phyloP scores from a whole-genome alignment of 2,329 filamentous ascomycete species.

The Penicillium sp. region DNA sequence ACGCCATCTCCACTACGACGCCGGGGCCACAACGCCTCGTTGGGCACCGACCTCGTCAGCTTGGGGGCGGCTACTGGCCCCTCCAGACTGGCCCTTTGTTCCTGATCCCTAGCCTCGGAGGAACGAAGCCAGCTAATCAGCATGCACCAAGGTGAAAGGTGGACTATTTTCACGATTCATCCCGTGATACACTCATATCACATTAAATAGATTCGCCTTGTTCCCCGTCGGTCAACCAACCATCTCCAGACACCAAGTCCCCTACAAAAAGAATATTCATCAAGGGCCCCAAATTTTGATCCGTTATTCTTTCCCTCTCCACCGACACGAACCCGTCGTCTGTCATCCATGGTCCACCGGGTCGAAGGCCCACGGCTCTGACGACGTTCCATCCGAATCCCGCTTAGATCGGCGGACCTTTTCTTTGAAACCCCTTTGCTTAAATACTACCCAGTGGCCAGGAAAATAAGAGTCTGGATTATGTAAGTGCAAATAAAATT shows the following conservation, averaged over 20 bases:
- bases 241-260: background rate
- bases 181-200: background rate
- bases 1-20: constrained; percentile 1
- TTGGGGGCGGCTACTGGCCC: constrained; percentile 1
- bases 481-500: background rate
- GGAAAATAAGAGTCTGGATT: background rate
- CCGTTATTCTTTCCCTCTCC: background rate
- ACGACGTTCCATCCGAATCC: constrained; percentile 8
- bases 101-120: background rate
- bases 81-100: constrained; percentile 1
- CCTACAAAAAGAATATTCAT: background rate
- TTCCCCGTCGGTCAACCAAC: background rate
- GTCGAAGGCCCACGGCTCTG: constrained; percentile 9
- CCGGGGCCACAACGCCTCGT: constrained; percentile 5
- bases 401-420: constrained; percentile 11
- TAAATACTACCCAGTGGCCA: background rate
- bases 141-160: background rate
- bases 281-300: background rate
- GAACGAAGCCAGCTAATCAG: background rate
- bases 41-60: constrained; percentile 13
- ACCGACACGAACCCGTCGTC: constrained; percentile 7
- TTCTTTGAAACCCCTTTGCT: background rate
- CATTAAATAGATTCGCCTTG: background rate
- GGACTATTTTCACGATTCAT: background rate
- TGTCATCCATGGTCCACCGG: background rate